These are phyloP conservation scores for Letharia columbiana DNA, from an alignment of 495 filamentous ascomycete species.

Conservation along the genomic window DNA sequence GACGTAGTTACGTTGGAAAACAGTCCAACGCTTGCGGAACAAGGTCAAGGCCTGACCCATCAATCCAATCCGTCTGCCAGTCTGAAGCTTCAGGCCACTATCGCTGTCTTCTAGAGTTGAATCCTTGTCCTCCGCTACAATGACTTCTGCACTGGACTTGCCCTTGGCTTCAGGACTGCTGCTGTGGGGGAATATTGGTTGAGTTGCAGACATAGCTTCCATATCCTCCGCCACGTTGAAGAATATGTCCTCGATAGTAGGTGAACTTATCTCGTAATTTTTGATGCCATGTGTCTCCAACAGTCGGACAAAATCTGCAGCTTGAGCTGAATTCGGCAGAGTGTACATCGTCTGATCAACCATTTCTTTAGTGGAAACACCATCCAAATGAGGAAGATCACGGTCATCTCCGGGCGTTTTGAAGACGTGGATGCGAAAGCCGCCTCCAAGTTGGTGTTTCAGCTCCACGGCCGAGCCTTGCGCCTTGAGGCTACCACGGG, in stretches of 20 bases:
- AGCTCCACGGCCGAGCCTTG: slow-evolving; percentile 70
- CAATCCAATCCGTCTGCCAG: slow-evolving; percentile 56
- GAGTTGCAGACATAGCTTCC: slow-evolving; percentile 30
- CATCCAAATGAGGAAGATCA: slow-evolving; percentile 44
- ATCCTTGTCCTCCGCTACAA: slow-evolving; percentile 20
- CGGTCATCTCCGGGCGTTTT: slow-evolving; percentile 37
- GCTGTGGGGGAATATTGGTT: not conserved
- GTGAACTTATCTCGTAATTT: slow-evolving; percentile 71
- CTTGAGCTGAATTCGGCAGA: slow-evolving; percentile 51
- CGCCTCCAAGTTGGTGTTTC: slow-evolving; percentile 59
- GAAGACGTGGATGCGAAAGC: slow-evolving; percentile 67
- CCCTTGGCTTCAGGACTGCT: slow-evolving; percentile 4
- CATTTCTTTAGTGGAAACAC: slow-evolving; percentile 46
- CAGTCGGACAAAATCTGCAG: slow-evolving; percentile 54
- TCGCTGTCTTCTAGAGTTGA: slow-evolving; percentile 15
- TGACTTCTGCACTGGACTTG: slow-evolving; percentile 1
- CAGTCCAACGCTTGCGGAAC: slow-evolving; percentile 67
- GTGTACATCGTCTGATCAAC: slow-evolving; percentile 65
- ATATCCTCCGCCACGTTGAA: slow-evolving; percentile 70
- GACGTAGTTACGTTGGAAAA: slow-evolving; percentile 66
- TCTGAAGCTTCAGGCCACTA: slow-evolving; percentile 48
- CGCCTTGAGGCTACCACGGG: slow-evolving; percentile 60
- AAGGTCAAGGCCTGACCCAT: slow-evolving; percentile 59
- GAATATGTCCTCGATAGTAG: slow-evolving; percentile 84
- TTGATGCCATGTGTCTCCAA: slow-evolving; percentile 54